These are phyloP conservation scores for Eurotiales sp. DNA, from an alignment of 2,329 filamentous ascomycete genomes.

Conservation along the genomic window DNA sequence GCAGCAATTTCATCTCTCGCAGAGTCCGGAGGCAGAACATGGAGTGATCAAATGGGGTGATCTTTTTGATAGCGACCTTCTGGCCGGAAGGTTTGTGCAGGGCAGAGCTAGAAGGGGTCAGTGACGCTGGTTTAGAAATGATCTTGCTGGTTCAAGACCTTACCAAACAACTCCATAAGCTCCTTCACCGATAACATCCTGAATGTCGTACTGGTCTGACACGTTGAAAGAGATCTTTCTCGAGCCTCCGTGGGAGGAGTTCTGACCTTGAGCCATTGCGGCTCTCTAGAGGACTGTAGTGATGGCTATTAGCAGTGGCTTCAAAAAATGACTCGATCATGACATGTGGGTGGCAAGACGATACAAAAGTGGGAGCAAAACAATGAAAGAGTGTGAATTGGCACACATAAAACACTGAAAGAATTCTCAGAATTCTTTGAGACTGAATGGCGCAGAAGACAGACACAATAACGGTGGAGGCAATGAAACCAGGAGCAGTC, in stretches of 20 bases:
- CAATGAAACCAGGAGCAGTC: no score
- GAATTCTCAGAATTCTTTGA: not conserved
- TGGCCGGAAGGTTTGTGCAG: conserved; percentile 97
- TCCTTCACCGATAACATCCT: conserved; percentile 97
- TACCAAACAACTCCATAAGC: conserved; percentile 98
- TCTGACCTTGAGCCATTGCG: conserved; percentile 40
- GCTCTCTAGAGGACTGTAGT: conserved; percentile 4
- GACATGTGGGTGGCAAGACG: no score
- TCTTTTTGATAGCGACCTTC: conserved; percentile 99
- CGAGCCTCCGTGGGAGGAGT: conserved; percentile 52
- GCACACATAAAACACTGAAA: not conserved
- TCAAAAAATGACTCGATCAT: no score
- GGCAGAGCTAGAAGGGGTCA: conserved; percentile 65
- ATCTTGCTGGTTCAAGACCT: no score
- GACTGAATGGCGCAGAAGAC: not conserved
- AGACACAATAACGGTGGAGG: not conserved
- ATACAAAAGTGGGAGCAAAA: no score
- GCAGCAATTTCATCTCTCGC: conserved; percentile 97
- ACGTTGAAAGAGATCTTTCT: conserved; percentile 99
- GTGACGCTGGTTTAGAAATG: no score
- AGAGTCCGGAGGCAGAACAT: conserved; percentile 97
- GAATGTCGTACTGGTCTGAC: conserved; percentile 98
- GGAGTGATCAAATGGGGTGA: conserved; percentile 97
- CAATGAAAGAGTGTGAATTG: no score
- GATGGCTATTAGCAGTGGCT: not conserved